Evolutionary conservation across 768 basidiomycete species (phyloP), one percentile per base, ranked within the genome.

Genomic region (Dendrothele bispora): DNA sequence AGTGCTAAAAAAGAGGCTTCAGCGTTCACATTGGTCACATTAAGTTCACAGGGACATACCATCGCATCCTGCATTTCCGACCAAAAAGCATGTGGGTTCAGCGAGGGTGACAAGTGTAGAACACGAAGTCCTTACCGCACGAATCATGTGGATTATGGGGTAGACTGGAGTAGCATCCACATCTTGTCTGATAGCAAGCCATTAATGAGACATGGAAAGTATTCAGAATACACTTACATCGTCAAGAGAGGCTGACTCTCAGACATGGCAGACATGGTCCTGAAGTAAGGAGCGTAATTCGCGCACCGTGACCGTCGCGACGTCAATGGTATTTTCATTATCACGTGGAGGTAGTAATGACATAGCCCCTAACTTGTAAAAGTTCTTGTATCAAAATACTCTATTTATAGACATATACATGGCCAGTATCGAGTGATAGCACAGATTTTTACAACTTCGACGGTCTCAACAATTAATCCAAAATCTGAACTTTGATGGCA

Each of bases 101-200:
- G n/a, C n/a, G 43, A 43, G 28, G 25, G 34, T 8, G 18, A 10
- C 30, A 42, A 46, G 12, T 7, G 44, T 21, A 34, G 30, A 18
- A 38, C n/a, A 18, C 35, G 11, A 24, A 1, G 71, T n/a, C n/a
- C 81, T 43, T 51, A 86, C 86, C 42, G 68, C 64, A 66, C 85
- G 70, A 54, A 93, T 88, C 66, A 83, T 77, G 52, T 91, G 89
- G 30, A 95, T 88, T 42, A 90, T 68, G 5, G 91, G 91, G 62
- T 88, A 93, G 1, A 92, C 88, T 22, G 74, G 67, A 0, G 82
- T 86, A 34, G 64, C 57, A 29, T 81, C 80, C 38, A 82, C 76
- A 65, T 73, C 75, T 67, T 71, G 79, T 58, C 65, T 80, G 56
- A 34, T 25, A 22, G 20, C 27, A 29, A 41, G 36, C 36, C 17